These are phyloP conservation scores for Lagerstroemia speciosa DNA, from an alignment of 345 rosid genomes.

Conservation along the genomic window DNA sequence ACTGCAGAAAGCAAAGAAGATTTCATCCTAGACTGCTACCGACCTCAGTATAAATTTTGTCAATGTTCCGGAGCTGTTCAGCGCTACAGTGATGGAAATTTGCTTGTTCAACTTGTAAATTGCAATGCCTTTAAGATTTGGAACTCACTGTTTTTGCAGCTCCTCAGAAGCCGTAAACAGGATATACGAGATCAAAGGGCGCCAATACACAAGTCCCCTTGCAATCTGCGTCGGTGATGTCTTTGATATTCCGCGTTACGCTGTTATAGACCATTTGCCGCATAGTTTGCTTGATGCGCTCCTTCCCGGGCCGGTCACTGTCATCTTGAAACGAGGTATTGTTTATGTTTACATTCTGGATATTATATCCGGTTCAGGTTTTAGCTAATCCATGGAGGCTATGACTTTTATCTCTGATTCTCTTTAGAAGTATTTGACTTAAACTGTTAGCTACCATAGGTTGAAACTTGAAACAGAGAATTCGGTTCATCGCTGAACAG, in stretches of 20 bases:
- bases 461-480: neutral
- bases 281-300: conserved; percentile 63
- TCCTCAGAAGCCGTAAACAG: conserved; percentile 64
- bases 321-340: conserved; percentile 64
- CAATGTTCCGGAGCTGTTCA: neutral
- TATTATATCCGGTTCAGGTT: neutral
- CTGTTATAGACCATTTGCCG: conserved; percentile 65
- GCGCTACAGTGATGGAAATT: neutral
- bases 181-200: conserved; percentile 89
- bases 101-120: neutral
- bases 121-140: neutral
- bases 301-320: conserved; percentile 88
- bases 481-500: neutral
- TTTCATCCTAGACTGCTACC: neutral
- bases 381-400: neutral
- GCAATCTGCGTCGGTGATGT: conserved; percentile 87
- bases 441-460: neutral
- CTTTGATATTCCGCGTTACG: conserved; percentile 57
- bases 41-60: neutral
- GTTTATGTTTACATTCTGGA: conserved; percentile 1
- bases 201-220: conserved; percentile 72
- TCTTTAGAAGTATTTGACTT: neutral
- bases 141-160: conserved; percentile 22
- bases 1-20: neutral
- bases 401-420: neutral